Conservation (phyloP, 169 alveolate species). For the Besnoitia besnoiti region DNA sequence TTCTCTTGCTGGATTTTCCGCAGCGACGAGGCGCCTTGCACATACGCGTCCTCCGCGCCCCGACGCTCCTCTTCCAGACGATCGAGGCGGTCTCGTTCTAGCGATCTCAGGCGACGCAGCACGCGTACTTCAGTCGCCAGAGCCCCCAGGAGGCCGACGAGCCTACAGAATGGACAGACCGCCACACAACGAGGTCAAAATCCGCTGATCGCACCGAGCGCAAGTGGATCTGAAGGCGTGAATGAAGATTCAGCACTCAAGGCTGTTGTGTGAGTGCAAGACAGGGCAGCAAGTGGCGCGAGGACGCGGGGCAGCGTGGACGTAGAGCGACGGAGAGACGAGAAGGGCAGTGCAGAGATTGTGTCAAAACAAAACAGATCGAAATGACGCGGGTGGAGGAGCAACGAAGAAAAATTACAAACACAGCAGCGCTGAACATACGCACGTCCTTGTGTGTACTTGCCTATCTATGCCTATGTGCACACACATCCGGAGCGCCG, state of each 20-base stretch:
- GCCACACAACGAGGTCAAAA: background rate
- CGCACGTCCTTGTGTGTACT: no score
- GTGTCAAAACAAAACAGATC: no score
- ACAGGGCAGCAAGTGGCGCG: no score
- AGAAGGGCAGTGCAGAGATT: no score
- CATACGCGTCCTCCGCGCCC: background rate
- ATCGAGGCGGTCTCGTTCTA: background rate
- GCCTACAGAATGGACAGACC: background rate
- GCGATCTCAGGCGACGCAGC: background rate
- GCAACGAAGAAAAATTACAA: no score
- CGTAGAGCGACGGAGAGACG: no score
- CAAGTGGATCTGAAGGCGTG: background rate
- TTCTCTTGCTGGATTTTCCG: background rate
- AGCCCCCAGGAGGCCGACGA: background rate
- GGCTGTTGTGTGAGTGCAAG: no score
- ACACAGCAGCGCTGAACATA: no score
- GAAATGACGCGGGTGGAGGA: no score
- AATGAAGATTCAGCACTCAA: background rate
- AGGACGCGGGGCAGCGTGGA: no score
- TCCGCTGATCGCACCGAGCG: background rate
- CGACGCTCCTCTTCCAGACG: background rate
- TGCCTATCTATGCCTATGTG: no score
- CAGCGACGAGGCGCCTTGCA: background rate
- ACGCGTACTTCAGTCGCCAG: constrained; percentile 8
- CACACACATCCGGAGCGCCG: no score